Base-by-base conservation (phyloP, 768 basidiomycete species). In the Pleurotus giganteus region DNA sequence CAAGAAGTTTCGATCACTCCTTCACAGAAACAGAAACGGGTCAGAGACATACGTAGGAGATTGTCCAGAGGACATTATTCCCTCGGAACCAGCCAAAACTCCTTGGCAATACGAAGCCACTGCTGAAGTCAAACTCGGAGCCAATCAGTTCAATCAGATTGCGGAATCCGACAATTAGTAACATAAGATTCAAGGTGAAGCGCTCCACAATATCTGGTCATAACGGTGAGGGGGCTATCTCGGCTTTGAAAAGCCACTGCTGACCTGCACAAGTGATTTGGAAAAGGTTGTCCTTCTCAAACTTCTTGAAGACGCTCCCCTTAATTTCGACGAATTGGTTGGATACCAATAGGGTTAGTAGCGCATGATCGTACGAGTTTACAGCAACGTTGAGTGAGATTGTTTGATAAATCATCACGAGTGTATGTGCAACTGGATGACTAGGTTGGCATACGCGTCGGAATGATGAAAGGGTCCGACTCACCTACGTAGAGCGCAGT, bases 271-370 rank as follows among this genome's bases (percentile, higher is more conserved):
- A 99, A 44, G 94, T 95, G 56, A 99, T 95, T 69, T 99, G 97
- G 68, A 99, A 98, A 7, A 99, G 80, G 65, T 91, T 98, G 64
- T 99, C 97, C 67, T 98, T 99, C 67, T 98, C 97, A 63, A 99
- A 98, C 67, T 89, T 98, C 72, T 98, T 99, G 84, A 99, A 99
- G 1, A 99, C 97, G 66, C 91, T 94, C 29, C 96, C 95, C 71
- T 99, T 99, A 70, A 98, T 98, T 71, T 99, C 97, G 29, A 98
- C 96, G 64, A 99, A 98, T 69, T 99, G 97, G 65, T 98, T 99
- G 42, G 94, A 97, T 42, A 99, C 85, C 6, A 99, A 80, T 0
- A 99, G 80, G 0, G 95, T 97, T 36, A 99, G 78, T 5, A 99
- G 83, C 2, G 96, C 88, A 63, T 98, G 91, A 67, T 98, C 95